These are phyloP conservation scores for Pisolithus marmoratus DNA, from an alignment of 768 basidiomycete genomes.

Conservation along the genomic window DNA sequence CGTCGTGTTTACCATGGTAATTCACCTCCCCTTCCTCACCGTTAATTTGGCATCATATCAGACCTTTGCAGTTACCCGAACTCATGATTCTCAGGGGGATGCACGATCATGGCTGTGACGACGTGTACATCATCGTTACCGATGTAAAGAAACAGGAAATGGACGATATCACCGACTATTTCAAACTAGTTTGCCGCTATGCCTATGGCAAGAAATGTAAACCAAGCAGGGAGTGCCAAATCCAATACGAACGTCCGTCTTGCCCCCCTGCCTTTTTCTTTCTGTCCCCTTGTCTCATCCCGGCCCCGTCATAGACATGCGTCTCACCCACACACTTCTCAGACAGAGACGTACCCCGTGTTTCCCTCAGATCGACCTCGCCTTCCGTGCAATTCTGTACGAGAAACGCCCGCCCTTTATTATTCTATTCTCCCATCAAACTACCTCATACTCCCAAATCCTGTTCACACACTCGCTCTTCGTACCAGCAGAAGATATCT, in stretches of 20 bases:
- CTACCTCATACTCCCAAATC: conserved; percentile 76
- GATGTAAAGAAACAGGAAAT: conserved; percentile 76
- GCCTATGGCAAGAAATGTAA: conserved; percentile 57
- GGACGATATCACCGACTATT: conserved; percentile 76
- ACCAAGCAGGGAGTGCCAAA: conserved; percentile 59
- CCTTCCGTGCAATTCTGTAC: conserved; percentile 67
- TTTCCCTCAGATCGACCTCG: conserved; percentile 78
- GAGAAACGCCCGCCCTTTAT: conserved; percentile 75
- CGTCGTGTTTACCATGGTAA: conserved; percentile 75
- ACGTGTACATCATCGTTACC: conserved; percentile 73
- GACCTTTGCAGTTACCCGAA: conserved; percentile 56
- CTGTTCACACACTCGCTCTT: conserved; percentile 69
- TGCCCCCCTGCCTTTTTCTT: conserved; percentile 1
- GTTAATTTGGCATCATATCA: too few species aligned
- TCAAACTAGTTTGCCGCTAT: conserved; percentile 65
- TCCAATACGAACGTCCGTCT: conserved; percentile 65
- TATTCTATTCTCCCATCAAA: conserved; percentile 74
- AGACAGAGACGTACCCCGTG: conserved; percentile 71
- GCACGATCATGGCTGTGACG: conserved; percentile 77
- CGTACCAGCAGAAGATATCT: conserved; percentile 67
- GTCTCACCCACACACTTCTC: conserved; percentile 58
- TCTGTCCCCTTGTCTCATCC: conserved; percentile 3
- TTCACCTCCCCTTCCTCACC: conserved; percentile 8
- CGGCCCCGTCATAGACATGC: conserved; percentile 48
- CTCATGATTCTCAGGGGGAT: conserved; percentile 75